Base-by-base conservation (phyloP, 2,329 filamentous ascomycete genomes). In the Alternaria sp. region DNA sequence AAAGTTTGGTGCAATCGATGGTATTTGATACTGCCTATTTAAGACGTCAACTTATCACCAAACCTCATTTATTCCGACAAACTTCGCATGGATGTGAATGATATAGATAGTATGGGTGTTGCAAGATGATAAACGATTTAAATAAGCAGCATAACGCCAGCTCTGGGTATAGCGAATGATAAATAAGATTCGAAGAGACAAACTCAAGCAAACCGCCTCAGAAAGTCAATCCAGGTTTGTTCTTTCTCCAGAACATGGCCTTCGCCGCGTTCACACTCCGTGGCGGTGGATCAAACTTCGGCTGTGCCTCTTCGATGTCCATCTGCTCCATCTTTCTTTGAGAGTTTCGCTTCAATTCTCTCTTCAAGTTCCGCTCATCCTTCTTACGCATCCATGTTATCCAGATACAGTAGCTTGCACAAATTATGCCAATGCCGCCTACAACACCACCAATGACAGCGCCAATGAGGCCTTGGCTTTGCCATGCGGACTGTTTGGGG, bases 361-460 rank as follows among this genome's bases (percentile, higher is more conserved):
- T 69, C 63, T 74, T 72, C 34, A 70, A 20, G 51, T 65, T 72
- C 34, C 67, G 70, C 63, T 74, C 65, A 14, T 70, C 69, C 47
- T 72, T 66, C 52, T 62, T 70, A 52, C 76, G 64, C 63, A 66
- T 57, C 63, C 66, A 76, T n/a, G 65, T 70, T 2, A 75, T 53
- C 43, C 72, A 70, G 38, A 77, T 62, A 56, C 75, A 77, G 48
- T 71, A 75, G 34, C 63, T 59, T 7, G 69, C 69, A 22, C 68
- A 65, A 3, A 73, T 54, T 9, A 76, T 59, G 3, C 73, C 78
- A 12, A 76, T 47, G 5, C 77, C 76, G 28, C 77, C 78, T 7
- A 80, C 46, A 0, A 79, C 68, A 12, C 78, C 78, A 14, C 78
- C 78, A 8, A 80, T 51, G 1, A 80, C 76, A 2, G 78, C 78